phyloP scores from a whole-genome alignment of 1,139 yeast species.

The Komagataea norvegica region DNA sequence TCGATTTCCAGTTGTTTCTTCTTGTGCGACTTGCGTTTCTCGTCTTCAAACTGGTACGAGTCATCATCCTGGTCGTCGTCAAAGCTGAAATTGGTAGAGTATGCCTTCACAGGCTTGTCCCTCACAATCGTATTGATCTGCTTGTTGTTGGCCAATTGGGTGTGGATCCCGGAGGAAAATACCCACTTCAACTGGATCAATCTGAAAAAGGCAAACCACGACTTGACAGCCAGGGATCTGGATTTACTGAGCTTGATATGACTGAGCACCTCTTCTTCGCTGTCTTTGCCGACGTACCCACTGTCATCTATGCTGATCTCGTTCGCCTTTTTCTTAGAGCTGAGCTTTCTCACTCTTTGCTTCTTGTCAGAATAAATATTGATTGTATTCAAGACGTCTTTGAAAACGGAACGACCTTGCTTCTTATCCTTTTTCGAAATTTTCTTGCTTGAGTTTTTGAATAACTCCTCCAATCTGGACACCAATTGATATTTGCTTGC shows the following conservation, averaged over 20 bases:
- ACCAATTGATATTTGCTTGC: constrained; percentile 52
- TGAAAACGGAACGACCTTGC: constrained; percentile 55
- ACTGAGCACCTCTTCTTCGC: constrained; percentile 41
- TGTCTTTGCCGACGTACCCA: constrained; percentile 33
- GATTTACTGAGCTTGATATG: constrained; percentile 53
- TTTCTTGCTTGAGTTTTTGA: constrained; percentile 50
- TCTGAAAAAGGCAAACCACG: constrained; percentile 64
- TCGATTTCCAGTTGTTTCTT: constrained; percentile 23
- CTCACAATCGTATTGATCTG: constrained; percentile 40
- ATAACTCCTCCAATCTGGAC: constrained; percentile 40
- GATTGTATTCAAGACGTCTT: constrained; percentile 54
- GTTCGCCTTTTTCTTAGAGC: constrained; percentile 17
- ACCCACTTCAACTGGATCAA: constrained; percentile 64
- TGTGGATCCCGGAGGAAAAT: constrained; percentile 64
- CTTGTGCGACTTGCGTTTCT: constrained; percentile 12
- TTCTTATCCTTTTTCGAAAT: constrained; percentile 59
- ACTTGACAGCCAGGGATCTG: constrained; percentile 53
- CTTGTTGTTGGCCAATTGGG: constrained; percentile 52
- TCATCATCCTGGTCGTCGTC: constrained; percentile 6
- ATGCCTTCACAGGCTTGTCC: constrained; percentile 28
- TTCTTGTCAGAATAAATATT: constrained; percentile 39
- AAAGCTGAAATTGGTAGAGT: constrained; percentile 10
- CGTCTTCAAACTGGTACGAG: constrained; percentile 12
- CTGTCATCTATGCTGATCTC: constrained; percentile 32
- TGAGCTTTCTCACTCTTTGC: constrained; percentile 34